Conservation (phyloP, 768 basidiomycete genomes). For the Kwoniella dendrophila region DNA sequence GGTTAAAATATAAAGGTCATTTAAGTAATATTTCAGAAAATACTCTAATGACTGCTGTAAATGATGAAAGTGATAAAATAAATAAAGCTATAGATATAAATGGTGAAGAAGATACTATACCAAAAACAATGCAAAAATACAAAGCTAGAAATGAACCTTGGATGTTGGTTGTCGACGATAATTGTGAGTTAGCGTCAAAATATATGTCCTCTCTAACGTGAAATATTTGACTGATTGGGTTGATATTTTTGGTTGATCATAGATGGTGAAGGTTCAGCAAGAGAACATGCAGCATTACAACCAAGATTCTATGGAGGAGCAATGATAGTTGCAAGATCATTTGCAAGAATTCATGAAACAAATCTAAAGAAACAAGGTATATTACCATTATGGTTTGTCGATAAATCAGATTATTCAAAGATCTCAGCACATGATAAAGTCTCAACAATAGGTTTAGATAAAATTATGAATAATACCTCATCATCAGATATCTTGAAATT, state of each 20-base stretch:
- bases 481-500: constrained; percentile 61
- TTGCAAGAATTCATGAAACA: constrained; percentile 97
- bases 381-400: constrained; percentile 88
- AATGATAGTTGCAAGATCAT: constrained; percentile 86
- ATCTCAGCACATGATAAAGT: constrained; percentile 78
- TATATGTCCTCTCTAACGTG: not conserved
- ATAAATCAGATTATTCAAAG: constrained; percentile 79
- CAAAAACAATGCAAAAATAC: constrained; percentile 83
- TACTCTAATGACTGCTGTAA: constrained; percentile 87
- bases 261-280: constrained; percentile 93
- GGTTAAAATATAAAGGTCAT: constrained; percentile 98
- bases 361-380: constrained; percentile 98
- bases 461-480: constrained; percentile 58
- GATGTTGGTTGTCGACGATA: constrained; percentile 89
- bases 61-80: constrained; percentile 91
- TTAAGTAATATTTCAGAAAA: constrained; percentile 96
- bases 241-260: not conserved
- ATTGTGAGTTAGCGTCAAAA: constrained; percentile 42
- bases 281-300: constrained; percentile 96
- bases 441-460: constrained; percentile 78
- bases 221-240: not conserved
- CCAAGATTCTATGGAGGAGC: constrained; percentile 91
- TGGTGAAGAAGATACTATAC: constrained; percentile 72
- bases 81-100: constrained; percentile 85
- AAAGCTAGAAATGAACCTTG: constrained; percentile 82